Conservation (phyloP, 2,329 filamentous ascomycete genomes). For the Chaetomium globosum region DNA sequence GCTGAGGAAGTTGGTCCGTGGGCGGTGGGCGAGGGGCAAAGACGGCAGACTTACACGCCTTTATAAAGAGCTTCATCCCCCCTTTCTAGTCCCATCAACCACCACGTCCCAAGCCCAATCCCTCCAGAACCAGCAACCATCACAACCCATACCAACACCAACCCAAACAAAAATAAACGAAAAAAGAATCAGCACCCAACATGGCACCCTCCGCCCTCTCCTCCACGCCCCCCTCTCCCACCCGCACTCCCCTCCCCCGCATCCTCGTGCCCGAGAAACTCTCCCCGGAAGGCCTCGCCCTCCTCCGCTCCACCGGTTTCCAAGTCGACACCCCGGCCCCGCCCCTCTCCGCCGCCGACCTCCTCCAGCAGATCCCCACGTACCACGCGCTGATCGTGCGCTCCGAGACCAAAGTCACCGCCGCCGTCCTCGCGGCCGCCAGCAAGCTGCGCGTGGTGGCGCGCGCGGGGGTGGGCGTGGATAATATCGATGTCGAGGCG, state of each 20-base stretch:
- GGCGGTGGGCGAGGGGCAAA: not conserved
- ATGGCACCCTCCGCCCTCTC: constrained; percentile 40
- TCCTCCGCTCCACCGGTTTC: constrained; percentile 63
- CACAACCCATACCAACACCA: not conserved
- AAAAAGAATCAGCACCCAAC: too few relatives aligned
- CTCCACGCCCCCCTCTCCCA: constrained; percentile 30
- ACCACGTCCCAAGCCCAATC: constrained; percentile 1
- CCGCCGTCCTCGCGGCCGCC: constrained; percentile 65
- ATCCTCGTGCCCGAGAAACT: constrained; percentile 80
- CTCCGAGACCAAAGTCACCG: constrained; percentile 79
- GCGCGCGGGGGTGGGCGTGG: constrained; percentile 77
- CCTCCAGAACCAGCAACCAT: not conserved
- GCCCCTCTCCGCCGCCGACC: constrained; percentile 64
- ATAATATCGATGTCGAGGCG: constrained; percentile 76
- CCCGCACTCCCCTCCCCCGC: constrained; percentile 39
- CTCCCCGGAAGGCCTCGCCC: constrained; percentile 73
- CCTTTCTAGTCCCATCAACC: not conserved
- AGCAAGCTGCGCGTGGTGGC: constrained; percentile 75
- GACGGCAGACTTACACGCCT: not conserved
- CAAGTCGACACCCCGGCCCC: constrained; percentile 68
- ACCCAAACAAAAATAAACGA: not conserved
- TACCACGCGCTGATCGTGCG: constrained; percentile 80
- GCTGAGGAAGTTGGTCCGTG: not conserved
- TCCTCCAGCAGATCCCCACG: constrained; percentile 64
- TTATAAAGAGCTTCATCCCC: constrained; percentile 3